Conservation (phyloP, 2,329 filamentous ascomycete species). For the Fusarium mangiferae region DNA sequence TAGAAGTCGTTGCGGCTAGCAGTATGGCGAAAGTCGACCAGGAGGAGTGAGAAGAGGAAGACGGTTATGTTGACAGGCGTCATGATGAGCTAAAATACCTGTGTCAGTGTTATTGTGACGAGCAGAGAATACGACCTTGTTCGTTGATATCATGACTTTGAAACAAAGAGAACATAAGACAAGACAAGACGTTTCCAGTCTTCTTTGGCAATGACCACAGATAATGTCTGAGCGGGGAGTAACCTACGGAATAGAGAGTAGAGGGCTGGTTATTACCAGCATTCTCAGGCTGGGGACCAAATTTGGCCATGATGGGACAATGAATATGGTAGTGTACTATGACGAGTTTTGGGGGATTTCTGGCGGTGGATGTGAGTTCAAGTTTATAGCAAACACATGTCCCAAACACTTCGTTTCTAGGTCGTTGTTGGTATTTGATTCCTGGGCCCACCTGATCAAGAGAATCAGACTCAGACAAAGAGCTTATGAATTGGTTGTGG, state of each 20-base stretch:
- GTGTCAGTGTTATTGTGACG: conserved; percentile 13
- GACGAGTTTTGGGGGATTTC: neutral
- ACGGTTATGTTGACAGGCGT: conserved; percentile 72
- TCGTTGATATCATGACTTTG: neutral
- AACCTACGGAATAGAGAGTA: conserved; percentile 43
- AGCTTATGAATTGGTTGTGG: conserved; percentile 27
- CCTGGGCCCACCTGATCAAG: neutral
- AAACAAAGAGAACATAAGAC: neutral
- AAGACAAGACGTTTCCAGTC: neutral
- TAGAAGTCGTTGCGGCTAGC: conserved; percentile 57
- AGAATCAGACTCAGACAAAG: conserved; percentile 10
- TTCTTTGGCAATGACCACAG: neutral
- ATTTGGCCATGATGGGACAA: conserved; percentile 18
- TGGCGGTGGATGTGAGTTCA: neutral
- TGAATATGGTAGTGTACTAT: neutral
- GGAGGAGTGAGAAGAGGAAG: conserved; percentile 72
- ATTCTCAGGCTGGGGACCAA: conserved; percentile 9
- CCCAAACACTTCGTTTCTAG: neutral
- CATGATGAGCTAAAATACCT: conserved; percentile 56
- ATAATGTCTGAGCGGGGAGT: neutral
- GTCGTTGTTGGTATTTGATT: neutral
- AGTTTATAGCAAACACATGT: neutral
- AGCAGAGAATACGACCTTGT: neutral
- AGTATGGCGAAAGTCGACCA: conserved; percentile 69
- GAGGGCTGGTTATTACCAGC: conserved; percentile 29